phyloP scores from a whole-genome alignment of 305 asterid genomes.

The Withania somnifera region DNA sequence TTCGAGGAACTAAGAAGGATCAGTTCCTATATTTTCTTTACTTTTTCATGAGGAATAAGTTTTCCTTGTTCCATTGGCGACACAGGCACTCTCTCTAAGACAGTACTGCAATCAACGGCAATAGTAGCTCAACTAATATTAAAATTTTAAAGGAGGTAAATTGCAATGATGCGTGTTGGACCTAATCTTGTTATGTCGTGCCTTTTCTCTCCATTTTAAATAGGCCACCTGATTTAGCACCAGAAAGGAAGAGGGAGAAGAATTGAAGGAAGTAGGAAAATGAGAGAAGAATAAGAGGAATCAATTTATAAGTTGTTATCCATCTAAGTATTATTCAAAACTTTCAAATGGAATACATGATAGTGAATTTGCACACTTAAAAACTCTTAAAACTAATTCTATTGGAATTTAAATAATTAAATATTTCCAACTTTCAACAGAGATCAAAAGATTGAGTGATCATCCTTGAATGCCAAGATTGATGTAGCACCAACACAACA shows the following conservation, averaged over 20 bases:
- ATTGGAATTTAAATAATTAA: neutral
- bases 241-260: neutral
- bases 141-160: neutral
- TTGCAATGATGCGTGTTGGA: neutral
- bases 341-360: neutral
- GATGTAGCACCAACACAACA: neutral
- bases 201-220: neutral
- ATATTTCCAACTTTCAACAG: neutral
- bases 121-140: neutral
- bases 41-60: neutral
- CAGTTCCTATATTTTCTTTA: neutral
- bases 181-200: neutral
- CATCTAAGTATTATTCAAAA: neutral
- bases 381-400: neutral
- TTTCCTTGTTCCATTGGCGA: neutral
- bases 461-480: neutral
- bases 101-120: neutral
- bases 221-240: neutral
- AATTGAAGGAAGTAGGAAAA: neutral
- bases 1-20: neutral
- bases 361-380: neutral
- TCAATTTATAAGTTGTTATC: neutral
- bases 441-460: neutral
- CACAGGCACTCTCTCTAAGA: neutral
- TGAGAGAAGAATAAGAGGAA: neutral